These are phyloP conservation scores for Claviceps maximensis DNA, from an alignment of 2,329 filamentous ascomycete genomes.

Conservation along the genomic window DNA sequence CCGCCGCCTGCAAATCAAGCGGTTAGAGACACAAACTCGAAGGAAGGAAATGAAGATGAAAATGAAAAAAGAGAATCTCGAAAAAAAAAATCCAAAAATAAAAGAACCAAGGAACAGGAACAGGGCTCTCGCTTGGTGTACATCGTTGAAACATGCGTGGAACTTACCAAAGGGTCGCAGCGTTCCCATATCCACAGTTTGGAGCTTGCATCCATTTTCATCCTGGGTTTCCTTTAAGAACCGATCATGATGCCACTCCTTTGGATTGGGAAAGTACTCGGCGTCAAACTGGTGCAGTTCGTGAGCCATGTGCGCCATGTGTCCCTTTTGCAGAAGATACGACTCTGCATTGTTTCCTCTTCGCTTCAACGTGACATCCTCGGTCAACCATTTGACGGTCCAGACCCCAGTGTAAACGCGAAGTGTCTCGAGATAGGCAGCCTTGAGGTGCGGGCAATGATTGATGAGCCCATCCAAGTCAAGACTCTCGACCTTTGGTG, in stretches of 20 bases:
- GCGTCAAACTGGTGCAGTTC: slow-evolving; percentile 24
- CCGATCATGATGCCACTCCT: slow-evolving; percentile 22
- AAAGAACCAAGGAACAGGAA: background rate
- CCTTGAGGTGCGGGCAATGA: slow-evolving; percentile 25
- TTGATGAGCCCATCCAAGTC: slow-evolving; percentile 23
- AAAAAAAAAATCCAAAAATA: too few relatives aligned
- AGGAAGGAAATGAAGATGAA: background rate
- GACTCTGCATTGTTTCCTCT: slow-evolving; percentile 9
- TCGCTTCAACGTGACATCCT: slow-evolving; percentile 20
- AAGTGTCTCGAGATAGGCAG: slow-evolving; percentile 27
- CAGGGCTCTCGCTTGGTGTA: too few relatives aligned
- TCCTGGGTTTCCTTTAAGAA: slow-evolving; percentile 17
- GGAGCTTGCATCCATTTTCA: slow-evolving; percentile 12
- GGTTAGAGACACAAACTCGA: background rate
- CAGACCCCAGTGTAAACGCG: slow-evolving; percentile 24
- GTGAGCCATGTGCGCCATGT: slow-evolving; percentile 20
- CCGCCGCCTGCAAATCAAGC: slow-evolving; percentile 16
- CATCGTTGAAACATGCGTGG: background rate
- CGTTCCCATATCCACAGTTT: slow-evolving; percentile 13
- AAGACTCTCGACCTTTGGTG: slow-evolving; percentile 19
- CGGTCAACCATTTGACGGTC: slow-evolving; percentile 17
- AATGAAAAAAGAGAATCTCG: background rate
- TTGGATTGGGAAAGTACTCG: slow-evolving; percentile 17
- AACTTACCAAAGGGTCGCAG: slow-evolving; percentile 22
- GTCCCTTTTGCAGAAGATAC: slow-evolving; percentile 21